Base-by-base conservation (phyloP, 2,329 filamentous ascomycete species). In the Trichoderma polysporum region DNA sequence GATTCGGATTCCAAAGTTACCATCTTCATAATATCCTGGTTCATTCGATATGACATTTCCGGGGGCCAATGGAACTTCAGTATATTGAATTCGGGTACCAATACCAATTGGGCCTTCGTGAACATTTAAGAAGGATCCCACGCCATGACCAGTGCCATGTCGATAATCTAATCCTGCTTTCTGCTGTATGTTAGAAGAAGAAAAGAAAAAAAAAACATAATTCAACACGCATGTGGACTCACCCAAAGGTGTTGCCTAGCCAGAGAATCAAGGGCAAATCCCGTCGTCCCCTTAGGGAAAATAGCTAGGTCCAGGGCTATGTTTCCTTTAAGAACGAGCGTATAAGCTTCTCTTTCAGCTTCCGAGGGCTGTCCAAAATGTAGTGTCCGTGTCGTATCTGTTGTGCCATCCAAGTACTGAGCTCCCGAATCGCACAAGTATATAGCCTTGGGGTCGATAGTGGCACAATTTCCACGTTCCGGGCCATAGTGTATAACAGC, bases 61-160 rank as follows among this genome's bases (percentile, higher is more conserved):
- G n/a, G 92, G 85, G 0, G 92, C 88, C 33, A 99, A 84, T 0
- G 95, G 86, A 6, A 98, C 94, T 76, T 99, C 95, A 0, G 92
- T 90, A 76, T 94, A 97, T 73, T 96, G 92, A 45, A 96, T 88
- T 52, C 95, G 87, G 10, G 94, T 97, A 31, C 95, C 95, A 68
- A 99, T 96, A 22, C 95, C 95, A 69, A 99, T 97, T 1, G 95
- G 95, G 0, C 95, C 95, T 80, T 99, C 95, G 76, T 99, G 95
- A 0, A 99, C 95, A 72, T 99, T 99, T 74, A 99, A 82, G 79
- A 90, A 99, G 1, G 93, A 97, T 31, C 95, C 95, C 39, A 99
- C 91, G 50, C 95, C 95, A 76, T 99, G 95, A 10, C 95, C 95
- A 4, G 95, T 99, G 66, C 95, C 95, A 76, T 99, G 95, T 41